phyloP scores from a whole-genome alignment of 208 protist species.

The Leishmania gerbilli region DNA sequence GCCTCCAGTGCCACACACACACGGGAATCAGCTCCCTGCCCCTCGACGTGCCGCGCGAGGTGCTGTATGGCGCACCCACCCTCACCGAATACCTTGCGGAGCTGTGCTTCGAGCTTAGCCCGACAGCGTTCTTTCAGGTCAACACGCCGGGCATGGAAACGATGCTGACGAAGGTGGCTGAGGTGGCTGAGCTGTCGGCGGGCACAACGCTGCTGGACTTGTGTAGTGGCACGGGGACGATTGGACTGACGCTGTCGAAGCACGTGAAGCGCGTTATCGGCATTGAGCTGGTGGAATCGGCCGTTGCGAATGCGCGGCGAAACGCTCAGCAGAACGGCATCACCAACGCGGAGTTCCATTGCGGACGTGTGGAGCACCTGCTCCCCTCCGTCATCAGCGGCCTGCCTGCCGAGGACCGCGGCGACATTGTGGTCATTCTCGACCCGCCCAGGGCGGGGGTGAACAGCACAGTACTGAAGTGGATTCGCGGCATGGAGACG shows the following conservation, averaged over 20 bases:
- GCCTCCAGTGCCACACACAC: constrained; percentile 79
- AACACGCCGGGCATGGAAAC: constrained; percentile 92
- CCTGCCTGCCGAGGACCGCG: constrained; percentile 42
- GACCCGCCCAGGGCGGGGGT: constrained; percentile 92
- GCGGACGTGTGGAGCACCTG: constrained; percentile 92
- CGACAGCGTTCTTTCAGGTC: constrained; percentile 96
- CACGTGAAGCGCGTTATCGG: constrained; percentile 92
- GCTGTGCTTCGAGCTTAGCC: constrained; percentile 89
- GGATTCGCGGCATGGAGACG: constrained; percentile 82
- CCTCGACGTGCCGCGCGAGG: constrained; percentile 55
- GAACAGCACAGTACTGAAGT: constrained; percentile 91
- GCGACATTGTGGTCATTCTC: constrained; percentile 86
- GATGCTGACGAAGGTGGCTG: constrained; percentile 77
- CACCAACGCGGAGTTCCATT: constrained; percentile 87
- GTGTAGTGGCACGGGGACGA: constrained; percentile 96
- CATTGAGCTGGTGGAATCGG: constrained; percentile 90
- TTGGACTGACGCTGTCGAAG: constrained; percentile 86
- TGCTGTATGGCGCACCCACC: constrained; percentile 61
- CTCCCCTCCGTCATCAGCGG: constrained; percentile 64
- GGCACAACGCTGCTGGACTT: constrained; percentile 93
- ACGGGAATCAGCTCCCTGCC: constrained; percentile 66
- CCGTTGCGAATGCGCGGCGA: constrained; percentile 83
- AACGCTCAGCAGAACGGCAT: constrained; percentile 91
- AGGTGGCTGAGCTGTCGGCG: constrained; percentile 54
- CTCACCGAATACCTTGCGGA: constrained; percentile 80